Evolutionary conservation across 164 flowering plant genomes (phyloP).

Genomic region (Vitis rotundifolia): DNA sequence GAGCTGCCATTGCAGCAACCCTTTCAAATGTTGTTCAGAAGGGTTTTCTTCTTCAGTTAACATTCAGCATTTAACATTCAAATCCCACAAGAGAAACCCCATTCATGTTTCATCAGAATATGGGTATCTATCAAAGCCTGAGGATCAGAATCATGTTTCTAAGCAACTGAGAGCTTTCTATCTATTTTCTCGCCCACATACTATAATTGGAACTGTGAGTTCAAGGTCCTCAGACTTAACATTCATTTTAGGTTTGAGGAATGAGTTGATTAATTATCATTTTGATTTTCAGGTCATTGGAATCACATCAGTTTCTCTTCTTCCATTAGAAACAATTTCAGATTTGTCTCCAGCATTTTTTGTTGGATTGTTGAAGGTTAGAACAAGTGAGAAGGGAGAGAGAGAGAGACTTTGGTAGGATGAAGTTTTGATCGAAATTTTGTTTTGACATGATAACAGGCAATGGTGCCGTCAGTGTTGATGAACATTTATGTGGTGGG

Average conservation of each 20-base stretch:
- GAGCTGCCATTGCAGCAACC: no score
- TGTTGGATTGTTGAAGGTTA: conserved; percentile 37
- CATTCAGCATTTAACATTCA: no score
- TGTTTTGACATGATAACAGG: conserved; percentile 19
- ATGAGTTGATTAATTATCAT: no score
- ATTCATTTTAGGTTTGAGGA: no score
- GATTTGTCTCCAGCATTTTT: conserved; percentile 31
- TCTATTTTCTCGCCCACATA: conserved; percentile 41
- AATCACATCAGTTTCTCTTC: conserved; percentile 43
- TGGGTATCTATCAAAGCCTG: conserved; percentile 13
- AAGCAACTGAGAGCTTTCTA: conserved; percentile 25
- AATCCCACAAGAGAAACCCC: no score
- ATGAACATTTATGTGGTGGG: conserved; percentile 52
- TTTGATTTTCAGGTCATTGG: conserved; percentile 27
- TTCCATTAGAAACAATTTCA: conserved; percentile 27
- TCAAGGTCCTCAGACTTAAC: neutral
- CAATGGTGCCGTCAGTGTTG: conserved; percentile 36
- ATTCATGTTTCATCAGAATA: conserved; percentile 9
- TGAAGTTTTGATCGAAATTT: neutral
- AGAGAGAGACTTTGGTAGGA: neutral
- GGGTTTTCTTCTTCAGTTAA: no score
- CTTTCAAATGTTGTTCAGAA: no score
- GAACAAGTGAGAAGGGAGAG: neutral
- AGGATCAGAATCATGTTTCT: neutral
- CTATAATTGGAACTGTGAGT: conserved; percentile 44